These are phyloP conservation scores for Neofusicoccum laricinum DNA, from an alignment of 2,329 filamentous ascomycete species.

Conservation along the genomic window DNA sequence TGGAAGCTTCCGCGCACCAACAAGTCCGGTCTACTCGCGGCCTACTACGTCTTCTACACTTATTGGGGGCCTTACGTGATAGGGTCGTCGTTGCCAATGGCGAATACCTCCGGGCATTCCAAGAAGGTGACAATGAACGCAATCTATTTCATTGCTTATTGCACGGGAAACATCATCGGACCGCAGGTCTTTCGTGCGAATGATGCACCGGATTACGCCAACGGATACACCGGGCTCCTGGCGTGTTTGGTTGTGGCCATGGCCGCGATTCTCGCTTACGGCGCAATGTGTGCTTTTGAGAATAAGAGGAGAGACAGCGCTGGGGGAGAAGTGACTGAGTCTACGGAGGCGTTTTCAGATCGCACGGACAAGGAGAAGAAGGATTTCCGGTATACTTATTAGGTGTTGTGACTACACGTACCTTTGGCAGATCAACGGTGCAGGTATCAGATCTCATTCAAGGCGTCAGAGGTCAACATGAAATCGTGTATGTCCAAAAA, in stretches of 20 bases:
- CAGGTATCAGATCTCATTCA: too few species aligned
- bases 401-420: neutral
- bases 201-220: slow-evolving; percentile 39
- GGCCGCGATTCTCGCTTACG: slow-evolving; percentile 18
- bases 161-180: slow-evolving; percentile 42
- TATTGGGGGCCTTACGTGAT: slow-evolving; percentile 37
- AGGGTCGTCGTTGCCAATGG: slow-evolving; percentile 27
- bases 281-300: slow-evolving; percentile 16
- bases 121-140: slow-evolving; percentile 41
- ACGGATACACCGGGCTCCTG: slow-evolving; percentile 20
- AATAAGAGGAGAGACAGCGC: slow-evolving; percentile 17
- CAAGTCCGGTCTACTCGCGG: slow-evolving; percentile 38
- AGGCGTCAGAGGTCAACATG: too few species aligned
- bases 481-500: too few species aligned
- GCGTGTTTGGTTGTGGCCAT: slow-evolving; percentile 19
- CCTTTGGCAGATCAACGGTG: too few species aligned
- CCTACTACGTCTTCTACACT: slow-evolving; percentile 42
- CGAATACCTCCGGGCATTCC: slow-evolving; percentile 37
- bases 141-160: slow-evolving; percentile 40
- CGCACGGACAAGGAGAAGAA: slow-evolving; percentile 19
- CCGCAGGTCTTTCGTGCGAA: slow-evolving; percentile 41
- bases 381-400: slow-evolving; percentile 19
- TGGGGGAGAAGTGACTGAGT: neutral
- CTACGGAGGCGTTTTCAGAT: slow-evolving; percentile 17
- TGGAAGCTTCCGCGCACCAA: slow-evolving; percentile 32